Evolutionary conservation across 2,329 filamentous ascomycete species (phyloP).

Genomic region (Colletotrichum paranaense): DNA sequence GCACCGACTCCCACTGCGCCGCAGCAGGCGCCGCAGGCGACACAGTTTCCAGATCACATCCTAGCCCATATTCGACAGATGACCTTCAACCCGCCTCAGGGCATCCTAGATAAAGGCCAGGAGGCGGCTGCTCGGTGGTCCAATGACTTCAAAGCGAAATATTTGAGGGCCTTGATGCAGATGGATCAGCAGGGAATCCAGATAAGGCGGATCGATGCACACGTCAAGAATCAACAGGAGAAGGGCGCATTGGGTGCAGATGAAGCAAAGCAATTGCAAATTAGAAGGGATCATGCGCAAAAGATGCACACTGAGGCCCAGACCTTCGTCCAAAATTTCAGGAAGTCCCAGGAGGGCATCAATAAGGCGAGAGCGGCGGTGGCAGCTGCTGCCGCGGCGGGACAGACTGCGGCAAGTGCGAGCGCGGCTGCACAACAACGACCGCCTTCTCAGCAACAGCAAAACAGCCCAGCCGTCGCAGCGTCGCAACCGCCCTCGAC

Average conservation of each 20-base stretch:
- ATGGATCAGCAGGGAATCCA: constrained; percentile 60
- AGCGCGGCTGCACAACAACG: constrained; percentile 23
- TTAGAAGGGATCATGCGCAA: constrained; percentile 55
- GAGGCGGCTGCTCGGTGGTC: constrained; percentile 60
- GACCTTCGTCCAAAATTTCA: constrained; percentile 59
- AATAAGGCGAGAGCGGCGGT: constrained; percentile 39
- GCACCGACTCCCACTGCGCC: constrained; percentile 17
- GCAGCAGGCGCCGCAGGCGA: constrained; percentile 39
- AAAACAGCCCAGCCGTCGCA: constrained; percentile 34
- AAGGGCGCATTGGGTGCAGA: constrained; percentile 57
- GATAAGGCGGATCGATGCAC: constrained; percentile 54
- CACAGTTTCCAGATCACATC: constrained; percentile 55
- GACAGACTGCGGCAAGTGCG: constrained; percentile 31
- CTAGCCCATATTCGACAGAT: constrained; percentile 60
- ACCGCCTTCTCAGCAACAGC: constrained; percentile 31
- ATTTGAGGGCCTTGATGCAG: constrained; percentile 58
- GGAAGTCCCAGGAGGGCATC: constrained; percentile 56
- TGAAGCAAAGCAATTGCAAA: constrained; percentile 57
- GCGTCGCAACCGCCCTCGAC: constrained; percentile 28
- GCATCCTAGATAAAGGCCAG: constrained; percentile 52
- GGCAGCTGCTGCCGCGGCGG: constrained; percentile 36
- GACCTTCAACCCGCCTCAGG: constrained; percentile 56
- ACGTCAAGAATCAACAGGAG: constrained; percentile 54
- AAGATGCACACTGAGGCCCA: constrained; percentile 60
- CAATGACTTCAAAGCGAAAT: constrained; percentile 58